Percentiles rank a stretch among this genome's conserved stretches.
Evolutionary conservation across 83 land plant genomes (phyloP).

Genomic region (Larix sibirica): DNA sequence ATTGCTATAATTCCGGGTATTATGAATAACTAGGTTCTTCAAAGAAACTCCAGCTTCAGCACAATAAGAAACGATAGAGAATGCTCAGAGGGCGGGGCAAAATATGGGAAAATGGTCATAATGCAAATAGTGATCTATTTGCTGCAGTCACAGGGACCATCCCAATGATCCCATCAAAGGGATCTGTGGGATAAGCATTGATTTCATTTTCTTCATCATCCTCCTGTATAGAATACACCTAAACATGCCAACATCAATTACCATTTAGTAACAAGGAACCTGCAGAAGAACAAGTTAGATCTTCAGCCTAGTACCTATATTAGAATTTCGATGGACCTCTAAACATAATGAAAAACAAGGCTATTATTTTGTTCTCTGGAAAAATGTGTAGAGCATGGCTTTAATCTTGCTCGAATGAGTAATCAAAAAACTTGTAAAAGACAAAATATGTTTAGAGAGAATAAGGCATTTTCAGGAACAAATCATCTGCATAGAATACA

Average conservation of each 20-base stretch:
- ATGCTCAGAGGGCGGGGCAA: not conserved
- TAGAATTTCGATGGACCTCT: not conserved
- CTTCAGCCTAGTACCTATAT: not conserved
- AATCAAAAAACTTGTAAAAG: not conserved
- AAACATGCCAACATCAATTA: constrained; percentile 1
- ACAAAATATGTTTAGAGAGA: not conserved
- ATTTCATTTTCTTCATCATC: not conserved
- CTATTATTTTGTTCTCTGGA: not conserved
- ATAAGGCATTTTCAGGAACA: not conserved
- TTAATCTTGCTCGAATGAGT: not conserved
- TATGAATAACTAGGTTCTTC: not conserved
- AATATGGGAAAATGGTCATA: not conserved
- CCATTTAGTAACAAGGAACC: constrained; percentile 6
- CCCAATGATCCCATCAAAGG: constrained; percentile 10
- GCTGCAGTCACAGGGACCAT: not conserved
- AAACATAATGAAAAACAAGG: not conserved
- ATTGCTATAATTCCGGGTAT: not conserved
- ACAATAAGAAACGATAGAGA: not conserved
- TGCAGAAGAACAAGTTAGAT: constrained; percentile 12
- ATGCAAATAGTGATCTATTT: not conserved
- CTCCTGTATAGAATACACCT: too few species aligned
- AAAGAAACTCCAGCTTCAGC: not conserved
- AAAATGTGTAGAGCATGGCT: not conserved
- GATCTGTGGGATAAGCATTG: constrained; percentile 1
- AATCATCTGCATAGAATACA: not conserved